These are phyloP conservation scores for Lablab purpureus DNA, from an alignment of 306 rosid genomes.

Conservation along the genomic window DNA sequence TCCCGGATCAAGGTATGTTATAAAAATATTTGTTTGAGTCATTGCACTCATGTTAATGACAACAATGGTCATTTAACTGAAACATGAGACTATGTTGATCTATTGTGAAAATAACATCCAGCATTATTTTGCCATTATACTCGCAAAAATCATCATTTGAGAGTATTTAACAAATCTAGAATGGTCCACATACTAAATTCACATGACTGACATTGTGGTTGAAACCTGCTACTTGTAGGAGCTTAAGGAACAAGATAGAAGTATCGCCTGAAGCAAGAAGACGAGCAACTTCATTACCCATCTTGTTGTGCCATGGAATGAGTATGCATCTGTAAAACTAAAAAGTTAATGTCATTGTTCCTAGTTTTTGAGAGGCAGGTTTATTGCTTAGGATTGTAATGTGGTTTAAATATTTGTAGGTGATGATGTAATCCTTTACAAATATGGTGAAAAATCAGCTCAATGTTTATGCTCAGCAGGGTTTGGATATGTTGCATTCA, in stretches of 20 bases:
- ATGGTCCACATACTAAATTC: neutral
- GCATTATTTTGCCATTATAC: neutral
- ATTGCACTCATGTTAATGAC: slow-evolving; percentile 5
- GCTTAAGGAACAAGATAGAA: slow-evolving; percentile 86
- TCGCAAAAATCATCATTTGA: slow-evolving; percentile 21
- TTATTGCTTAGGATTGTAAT: slow-evolving; percentile 1
- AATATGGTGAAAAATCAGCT: slow-evolving; percentile 85
- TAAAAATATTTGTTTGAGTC: neutral
- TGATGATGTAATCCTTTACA: slow-evolving; percentile 78
- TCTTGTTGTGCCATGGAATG: slow-evolving; percentile 83
- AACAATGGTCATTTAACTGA: slow-evolving; percentile 13
- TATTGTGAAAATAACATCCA: neutral
- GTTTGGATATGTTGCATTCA: slow-evolving; percentile 73
- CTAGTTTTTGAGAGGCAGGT: slow-evolving; percentile 6
- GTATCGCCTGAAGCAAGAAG: slow-evolving; percentile 83
- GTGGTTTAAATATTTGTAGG: slow-evolving; percentile 47
- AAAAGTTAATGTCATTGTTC: neutral
- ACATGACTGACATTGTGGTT: slow-evolving; percentile 7
- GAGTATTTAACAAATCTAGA: slow-evolving; percentile 7
- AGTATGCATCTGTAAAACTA: slow-evolving; percentile 57
- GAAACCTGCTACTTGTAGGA: slow-evolving; percentile 57
- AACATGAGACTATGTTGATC: neutral
- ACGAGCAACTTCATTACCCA: slow-evolving; percentile 87
- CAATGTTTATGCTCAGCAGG: slow-evolving; percentile 79
- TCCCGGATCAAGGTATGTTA: slow-evolving; percentile 94